These are phyloP conservation scores for Selenicereus undatus DNA, from an alignment of 148 eudicot genomes.

Conservation along the genomic window DNA sequence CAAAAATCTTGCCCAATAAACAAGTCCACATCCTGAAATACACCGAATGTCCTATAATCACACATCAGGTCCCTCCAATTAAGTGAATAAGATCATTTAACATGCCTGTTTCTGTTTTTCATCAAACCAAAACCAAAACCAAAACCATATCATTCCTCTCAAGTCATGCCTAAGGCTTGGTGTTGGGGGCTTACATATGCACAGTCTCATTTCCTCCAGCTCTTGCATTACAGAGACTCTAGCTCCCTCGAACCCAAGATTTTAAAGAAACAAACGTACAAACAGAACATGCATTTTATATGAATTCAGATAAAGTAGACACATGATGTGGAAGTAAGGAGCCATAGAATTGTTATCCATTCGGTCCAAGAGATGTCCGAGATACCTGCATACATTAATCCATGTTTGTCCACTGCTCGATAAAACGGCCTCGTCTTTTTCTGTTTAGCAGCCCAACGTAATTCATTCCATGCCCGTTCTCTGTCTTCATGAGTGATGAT, in stretches of 20 bases:
- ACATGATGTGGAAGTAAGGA: neutral
- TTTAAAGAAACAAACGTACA: neutral
- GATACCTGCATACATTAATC: conserved; percentile 95
- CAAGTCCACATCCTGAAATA: neutral
- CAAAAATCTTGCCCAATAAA: neutral
- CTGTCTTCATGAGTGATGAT: conserved; percentile 74
- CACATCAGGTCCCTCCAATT: conserved; percentile 1
- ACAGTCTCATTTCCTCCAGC: neutral
- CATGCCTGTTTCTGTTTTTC: neutral
- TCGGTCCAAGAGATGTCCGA: neutral
- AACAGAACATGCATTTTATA: neutral
- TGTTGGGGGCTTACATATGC: neutral
- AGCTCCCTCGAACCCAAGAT: neutral
- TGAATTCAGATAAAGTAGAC: neutral
- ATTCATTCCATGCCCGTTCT: conserved; percentile 70
- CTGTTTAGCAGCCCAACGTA: conserved; percentile 62
- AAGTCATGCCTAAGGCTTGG: neutral
- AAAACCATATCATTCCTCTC: neutral
- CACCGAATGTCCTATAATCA: neutral
- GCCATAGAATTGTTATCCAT: neutral
- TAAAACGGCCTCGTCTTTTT: conserved; percentile 83
- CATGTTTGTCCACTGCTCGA: conserved; percentile 74
- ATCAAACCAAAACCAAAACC: neutral
- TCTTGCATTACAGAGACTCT: neutral
- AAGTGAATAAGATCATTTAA: conserved; percentile 2